Evolutionary conservation across 192 early-diverging fungal species (phyloP).

Genomic region (Radiomyces spectabilis): DNA sequence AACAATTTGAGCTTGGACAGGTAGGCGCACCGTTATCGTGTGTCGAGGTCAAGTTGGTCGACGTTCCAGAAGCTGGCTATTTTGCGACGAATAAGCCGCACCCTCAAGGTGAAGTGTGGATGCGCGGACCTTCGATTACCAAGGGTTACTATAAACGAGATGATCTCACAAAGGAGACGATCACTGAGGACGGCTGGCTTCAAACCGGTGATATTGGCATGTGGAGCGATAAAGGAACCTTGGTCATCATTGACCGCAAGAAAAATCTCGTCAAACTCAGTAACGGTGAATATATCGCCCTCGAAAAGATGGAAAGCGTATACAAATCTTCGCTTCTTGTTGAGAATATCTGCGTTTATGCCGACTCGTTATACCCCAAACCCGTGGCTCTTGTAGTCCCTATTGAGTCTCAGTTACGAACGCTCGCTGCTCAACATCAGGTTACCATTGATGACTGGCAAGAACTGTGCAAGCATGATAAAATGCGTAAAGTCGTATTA

Average conservation of each 20-base stretch:
- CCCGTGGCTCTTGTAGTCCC: conserved; percentile 75
- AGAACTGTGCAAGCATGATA: conserved; percentile 42
- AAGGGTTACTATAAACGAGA: conserved; percentile 60
- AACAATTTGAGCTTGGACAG: conserved; percentile 48
- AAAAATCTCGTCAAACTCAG: conserved; percentile 76
- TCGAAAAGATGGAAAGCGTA: conserved; percentile 51
- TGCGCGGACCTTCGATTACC: conserved; percentile 54
- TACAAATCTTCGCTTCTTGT: conserved; percentile 71
- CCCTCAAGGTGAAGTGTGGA: conserved; percentile 64
- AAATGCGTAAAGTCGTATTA: conserved; percentile 42
- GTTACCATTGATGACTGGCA: conserved; percentile 36
- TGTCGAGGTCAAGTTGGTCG: conserved; percentile 57
- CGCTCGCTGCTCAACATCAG: conserved; percentile 37
- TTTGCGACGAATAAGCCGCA: conserved; percentile 35
- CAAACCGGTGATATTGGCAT: conserved; percentile 72
- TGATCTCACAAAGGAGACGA: conserved; percentile 47
- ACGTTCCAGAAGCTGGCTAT: conserved; percentile 45
- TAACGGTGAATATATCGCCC: conserved; percentile 66
- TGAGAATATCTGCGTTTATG: conserved; percentile 75
- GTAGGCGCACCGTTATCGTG: conserved; percentile 67
- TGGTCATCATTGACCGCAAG: conserved; percentile 71
- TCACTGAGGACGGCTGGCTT: conserved; percentile 63
- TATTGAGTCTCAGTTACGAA: conserved; percentile 42
- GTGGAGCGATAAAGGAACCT: conserved; percentile 58
- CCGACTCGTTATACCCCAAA: conserved; percentile 59